A percentile compares a stretch with the other conserved stretches of the same genome.
Evolutionary conservation across 441 rosid species (phyloP).

Genomic region (Syzygium malaccense): DNA sequence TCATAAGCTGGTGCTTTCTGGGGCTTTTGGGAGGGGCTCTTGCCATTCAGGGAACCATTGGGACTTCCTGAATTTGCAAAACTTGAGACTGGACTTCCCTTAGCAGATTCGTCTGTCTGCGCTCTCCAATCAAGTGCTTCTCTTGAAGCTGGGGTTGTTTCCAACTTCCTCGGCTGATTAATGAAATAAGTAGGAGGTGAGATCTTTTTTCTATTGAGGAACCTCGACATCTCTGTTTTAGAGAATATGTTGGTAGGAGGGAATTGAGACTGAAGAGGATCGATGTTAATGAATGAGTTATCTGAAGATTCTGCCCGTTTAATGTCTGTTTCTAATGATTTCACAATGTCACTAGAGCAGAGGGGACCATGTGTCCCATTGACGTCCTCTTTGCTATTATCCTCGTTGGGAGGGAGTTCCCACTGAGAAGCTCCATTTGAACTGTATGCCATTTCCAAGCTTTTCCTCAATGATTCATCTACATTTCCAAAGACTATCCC

Average conservation of each 20-base stretch:
- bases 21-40: constrained; percentile 16
- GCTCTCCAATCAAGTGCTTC: constrained; percentile 12
- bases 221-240: constrained; percentile 74
- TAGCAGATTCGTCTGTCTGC: constrained; percentile 14
- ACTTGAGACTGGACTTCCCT: constrained; percentile 15
- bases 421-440: constrained; percentile 24
- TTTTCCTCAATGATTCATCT: not conserved
- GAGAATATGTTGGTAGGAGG: constrained; percentile 84
- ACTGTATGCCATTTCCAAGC: constrained; percentile 9
- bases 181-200: constrained; percentile 48
- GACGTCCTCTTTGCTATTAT: constrained; percentile 9
- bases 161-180: constrained; percentile 28
- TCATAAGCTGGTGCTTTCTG: constrained; percentile 23
- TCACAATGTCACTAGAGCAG: constrained; percentile 18
- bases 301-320: constrained; percentile 20
- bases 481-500: constrained; percentile 13
- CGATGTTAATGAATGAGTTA: constrained; percentile 21
- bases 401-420: constrained; percentile 10
- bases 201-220: constrained; percentile 46
- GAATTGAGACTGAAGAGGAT: constrained; percentile 81
- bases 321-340: constrained; percentile 19
- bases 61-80: constrained; percentile 26
- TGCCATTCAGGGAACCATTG: constrained; percentile 22
- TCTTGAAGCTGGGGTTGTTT: constrained; percentile 25
- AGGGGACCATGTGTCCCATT: constrained; percentile 15